These are phyloP conservation scores for Trichoderma sp. DNA, from an alignment of 2,329 filamentous ascomycete species.

Conservation along the genomic window DNA sequence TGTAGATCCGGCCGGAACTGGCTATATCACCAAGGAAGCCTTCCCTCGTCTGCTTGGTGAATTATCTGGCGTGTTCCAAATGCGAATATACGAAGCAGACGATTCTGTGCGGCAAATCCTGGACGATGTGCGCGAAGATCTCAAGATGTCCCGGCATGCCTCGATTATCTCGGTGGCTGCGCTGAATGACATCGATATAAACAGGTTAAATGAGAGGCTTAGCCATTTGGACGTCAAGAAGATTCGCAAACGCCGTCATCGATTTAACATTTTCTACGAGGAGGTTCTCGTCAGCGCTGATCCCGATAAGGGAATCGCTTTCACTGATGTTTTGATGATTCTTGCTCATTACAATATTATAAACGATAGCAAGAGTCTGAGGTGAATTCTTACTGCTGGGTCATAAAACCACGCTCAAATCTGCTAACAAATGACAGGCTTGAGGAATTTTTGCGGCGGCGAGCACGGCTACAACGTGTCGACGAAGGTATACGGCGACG, in stretches of 20 bases:
- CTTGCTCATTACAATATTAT: conserved; percentile 98
- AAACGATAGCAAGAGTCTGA: conserved; percentile 91
- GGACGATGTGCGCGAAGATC: conserved; percentile 70
- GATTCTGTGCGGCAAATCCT: conserved; percentile 84
- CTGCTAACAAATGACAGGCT: conserved; percentile 50
- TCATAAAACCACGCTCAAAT: not conserved
- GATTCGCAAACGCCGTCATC: conserved; percentile 70
- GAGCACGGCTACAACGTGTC: conserved; percentile 85
- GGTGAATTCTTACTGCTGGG: conserved; percentile 45
- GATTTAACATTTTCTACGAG: conserved; percentile 94
- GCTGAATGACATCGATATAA: conserved; percentile 62
- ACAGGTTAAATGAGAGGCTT: conserved; percentile 70
- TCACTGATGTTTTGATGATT: conserved; percentile 90
- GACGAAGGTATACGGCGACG: conserved; percentile 91
- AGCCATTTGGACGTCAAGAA: conserved; percentile 68
- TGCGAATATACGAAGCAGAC: conserved; percentile 91
- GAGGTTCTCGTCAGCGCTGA: conserved; percentile 94
- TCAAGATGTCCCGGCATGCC: conserved; percentile 50
- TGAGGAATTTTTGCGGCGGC: conserved; percentile 89
- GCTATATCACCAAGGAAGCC: conserved; percentile 83
- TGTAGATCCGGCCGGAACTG: conserved; percentile 85
- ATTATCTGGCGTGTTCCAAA: conserved; percentile 91
- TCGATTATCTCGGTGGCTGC: conserved; percentile 53
- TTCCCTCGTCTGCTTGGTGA: conserved; percentile 88
- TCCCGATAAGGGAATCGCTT: conserved; percentile 82